Evolutionary conservation across 2,329 filamentous ascomycete species (phyloP).

Genomic region (Colletotrichum sp.): DNA sequence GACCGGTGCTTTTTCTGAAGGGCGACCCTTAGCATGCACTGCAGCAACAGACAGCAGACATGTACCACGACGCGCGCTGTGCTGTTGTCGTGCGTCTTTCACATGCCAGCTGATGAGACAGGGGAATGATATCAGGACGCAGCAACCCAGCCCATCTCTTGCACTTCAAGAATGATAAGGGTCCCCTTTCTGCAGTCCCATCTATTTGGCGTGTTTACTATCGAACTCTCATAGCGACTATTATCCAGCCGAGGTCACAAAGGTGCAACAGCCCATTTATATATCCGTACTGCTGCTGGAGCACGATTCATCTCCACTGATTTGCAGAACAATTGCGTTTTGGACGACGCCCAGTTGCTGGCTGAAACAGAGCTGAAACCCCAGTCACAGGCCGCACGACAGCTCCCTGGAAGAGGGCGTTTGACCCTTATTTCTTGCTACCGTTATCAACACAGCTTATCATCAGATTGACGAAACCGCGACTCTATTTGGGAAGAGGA

Average conservation of each 20-base stretch:
- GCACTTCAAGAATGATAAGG: background rate
- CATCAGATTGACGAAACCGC: background rate
- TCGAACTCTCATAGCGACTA: background rate
- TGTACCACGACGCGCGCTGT: background rate
- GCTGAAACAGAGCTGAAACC: slow-evolving; percentile 21
- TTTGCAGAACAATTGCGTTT: background rate
- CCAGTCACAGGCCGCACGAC: background rate
- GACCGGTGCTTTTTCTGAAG: background rate
- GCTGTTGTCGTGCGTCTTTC: background rate
- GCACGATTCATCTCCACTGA: background rate
- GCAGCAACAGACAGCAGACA: background rate
- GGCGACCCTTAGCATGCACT: background rate
- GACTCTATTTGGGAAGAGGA: background rate
- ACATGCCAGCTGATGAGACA: slow-evolving; percentile 4
- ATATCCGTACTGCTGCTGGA: background rate
- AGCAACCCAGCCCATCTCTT: background rate
- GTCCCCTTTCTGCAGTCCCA: background rate
- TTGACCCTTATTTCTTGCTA: background rate
- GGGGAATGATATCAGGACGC: background rate
- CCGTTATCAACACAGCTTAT: background rate
- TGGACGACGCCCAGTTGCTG: background rate
- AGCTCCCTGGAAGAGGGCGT: background rate
- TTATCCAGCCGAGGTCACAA: background rate
- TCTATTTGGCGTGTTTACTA: background rate
- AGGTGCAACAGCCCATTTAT: background rate